Base-by-base conservation (phyloP, 2,329 filamentous ascomycete genomes). In the Xylariaceae sp. region DNA sequence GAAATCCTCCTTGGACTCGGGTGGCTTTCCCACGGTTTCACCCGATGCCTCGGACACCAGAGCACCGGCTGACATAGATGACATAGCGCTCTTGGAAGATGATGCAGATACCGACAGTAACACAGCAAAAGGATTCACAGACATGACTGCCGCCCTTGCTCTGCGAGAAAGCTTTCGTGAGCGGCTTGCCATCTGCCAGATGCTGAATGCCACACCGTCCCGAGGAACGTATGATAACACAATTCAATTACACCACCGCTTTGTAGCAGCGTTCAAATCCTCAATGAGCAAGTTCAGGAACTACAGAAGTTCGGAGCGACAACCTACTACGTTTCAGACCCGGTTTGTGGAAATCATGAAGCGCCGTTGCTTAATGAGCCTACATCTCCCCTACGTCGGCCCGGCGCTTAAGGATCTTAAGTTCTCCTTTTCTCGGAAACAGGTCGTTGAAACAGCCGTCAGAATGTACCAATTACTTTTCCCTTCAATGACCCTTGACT, bases 351-450 rank as follows among this genome's bases (percentile, higher is more conserved):
- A 83, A 26, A 71, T 80, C 40, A 65, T 81, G 19, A 72, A 83
- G 55, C 74, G 78, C 22, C 77, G 80, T 8, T 83, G 80, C 60
- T 65, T 85, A 2, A 70, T 80, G 5, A 70, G 76, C 0, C 71
- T 87, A 0, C 83, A 87, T 61, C 70, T 79, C 2, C 78, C 79
- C 0, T 83, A 75, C 61, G 74, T 77, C 22, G 65, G 64, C 0
- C 62, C 69, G 0, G 68, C 75, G 1, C 64, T 74, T 2, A 64
- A 65, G 0, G 70, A 79, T 4, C 69, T 75, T 1, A 62, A 70
- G 2, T 82, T 76, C 54, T 76, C 78, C 0, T 82, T 74, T 55
- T 80, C 80, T 0, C 67, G 77, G 1, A 78, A 75, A 41, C 71
- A 75, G 0, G 68, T 75, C 0, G 58, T 79, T 5, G 80, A 84